Evolutionary conservation across 2,329 filamentous ascomycete genomes (phyloP), one percentile per base, ranked within the genome.

Genomic region (Neocucurbitaria cava): DNA sequence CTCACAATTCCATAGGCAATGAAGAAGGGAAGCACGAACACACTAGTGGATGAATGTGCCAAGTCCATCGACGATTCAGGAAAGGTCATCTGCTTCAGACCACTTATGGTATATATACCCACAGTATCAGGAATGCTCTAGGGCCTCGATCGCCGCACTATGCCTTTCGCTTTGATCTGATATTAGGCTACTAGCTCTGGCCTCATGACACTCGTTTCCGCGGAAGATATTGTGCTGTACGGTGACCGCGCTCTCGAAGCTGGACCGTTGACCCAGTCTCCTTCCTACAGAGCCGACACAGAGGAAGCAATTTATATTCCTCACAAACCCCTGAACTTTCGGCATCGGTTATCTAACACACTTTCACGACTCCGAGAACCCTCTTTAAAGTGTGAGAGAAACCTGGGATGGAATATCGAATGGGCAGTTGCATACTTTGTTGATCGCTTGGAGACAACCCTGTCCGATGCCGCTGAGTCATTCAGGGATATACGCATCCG

Each of bases 381-480:
- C 5, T 46, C 47, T 23, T 15, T 65, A 3, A 59, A 52, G 43
- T 68, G 62, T 47, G 58, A 67, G 5, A 54, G 59, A 10, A 65
- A 67, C 43, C 56, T 77, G 6, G 72, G 70, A 4, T 79, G 77
- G 77, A 74, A 69, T 18, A 69, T 77, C 15, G 75, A 78, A 26
- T 79, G 75, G 60, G 77, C 77, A 13, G 76, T 76, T 4, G 77
- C 77, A 21, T 77, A 73, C 62, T 49, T 74, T 24, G 71, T 76
- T 47, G 63, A 72, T 30, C 65, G 72, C 28, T 56, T 79, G 9
- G 44, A 57, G 13, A 59, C 55, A 33, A 61, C 56, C 4, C 63
- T 55, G 26, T 44, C 55, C 18, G 61, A 65, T 28, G 59, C 63
- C 20, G 61, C 61, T 11, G 54, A 61, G 23, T 47, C 54, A 6